These are phyloP conservation scores for Aspergillus flavus DNA, from an alignment of 2,329 filamentous ascomycete species.

Conservation along the genomic window DNA sequence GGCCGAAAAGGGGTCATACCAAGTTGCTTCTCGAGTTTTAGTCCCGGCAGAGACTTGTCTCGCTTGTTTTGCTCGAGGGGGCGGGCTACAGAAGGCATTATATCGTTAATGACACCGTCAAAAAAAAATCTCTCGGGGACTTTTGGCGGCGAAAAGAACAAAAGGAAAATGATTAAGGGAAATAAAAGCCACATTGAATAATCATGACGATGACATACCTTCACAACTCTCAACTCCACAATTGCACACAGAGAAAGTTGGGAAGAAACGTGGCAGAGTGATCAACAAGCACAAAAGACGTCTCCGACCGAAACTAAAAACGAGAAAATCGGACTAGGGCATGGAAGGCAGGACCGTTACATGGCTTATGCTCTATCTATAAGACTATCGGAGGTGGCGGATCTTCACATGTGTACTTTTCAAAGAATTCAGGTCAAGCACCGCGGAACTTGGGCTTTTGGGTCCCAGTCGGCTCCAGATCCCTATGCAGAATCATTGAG, in stretches of 20 bases:
- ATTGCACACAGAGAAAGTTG: neutral
- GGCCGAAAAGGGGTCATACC: neutral
- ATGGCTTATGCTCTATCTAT: slow-evolving; percentile 11
- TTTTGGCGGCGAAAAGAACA: neutral
- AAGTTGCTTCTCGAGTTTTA: neutral
- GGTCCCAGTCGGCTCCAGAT: neutral
- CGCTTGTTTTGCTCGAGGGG: neutral
- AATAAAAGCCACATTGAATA: neutral
- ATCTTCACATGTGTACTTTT: slow-evolving; percentile 16
- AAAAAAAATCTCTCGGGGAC: neutral
- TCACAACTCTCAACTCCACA: neutral
- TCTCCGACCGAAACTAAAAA: slow-evolving; percentile 1
- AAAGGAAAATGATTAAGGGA: neutral
- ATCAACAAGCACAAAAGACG: slow-evolving; percentile 1
- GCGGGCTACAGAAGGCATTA: neutral
- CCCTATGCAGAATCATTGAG: slow-evolving; percentile 6
- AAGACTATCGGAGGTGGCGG: slow-evolving; percentile 6
- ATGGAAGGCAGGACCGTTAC: neutral
- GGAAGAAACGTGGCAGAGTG: neutral
- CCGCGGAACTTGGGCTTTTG: slow-evolving; percentile 14
- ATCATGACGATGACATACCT: neutral
- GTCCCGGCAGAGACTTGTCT: neutral
- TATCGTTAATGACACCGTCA: neutral
- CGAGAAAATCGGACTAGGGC: slow-evolving; percentile 4
- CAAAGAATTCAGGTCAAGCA: slow-evolving; percentile 8